Percentiles rank a stretch among this genome's conserved stretches.
Conservation (phyloP, 2,329 filamentous ascomycete genomes). For the Sarocladium kiliense region DNA sequence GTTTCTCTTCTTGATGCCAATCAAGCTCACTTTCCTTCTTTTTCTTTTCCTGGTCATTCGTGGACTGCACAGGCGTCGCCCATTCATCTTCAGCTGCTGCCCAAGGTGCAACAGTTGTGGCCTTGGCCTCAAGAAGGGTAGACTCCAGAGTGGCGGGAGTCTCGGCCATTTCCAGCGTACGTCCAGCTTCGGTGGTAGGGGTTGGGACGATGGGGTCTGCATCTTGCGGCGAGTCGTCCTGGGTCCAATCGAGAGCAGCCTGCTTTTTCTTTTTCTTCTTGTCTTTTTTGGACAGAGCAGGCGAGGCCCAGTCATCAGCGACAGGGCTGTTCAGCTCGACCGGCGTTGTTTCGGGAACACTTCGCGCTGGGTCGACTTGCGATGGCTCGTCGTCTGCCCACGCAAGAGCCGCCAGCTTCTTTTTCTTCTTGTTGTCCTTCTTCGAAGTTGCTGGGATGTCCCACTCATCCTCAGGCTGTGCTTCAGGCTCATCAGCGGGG, state of each 20-base stretch:
- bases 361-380: conserved; percentile 11
- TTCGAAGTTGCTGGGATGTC: conserved; percentile 13
- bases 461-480: neutral
- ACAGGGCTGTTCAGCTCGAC: neutral
- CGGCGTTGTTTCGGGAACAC: neutral
- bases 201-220: neutral
- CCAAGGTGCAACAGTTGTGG: too few species aligned
- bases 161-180: too few species aligned
- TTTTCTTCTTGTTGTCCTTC: conserved; percentile 28
- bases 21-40: too few species aligned
- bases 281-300: conserved; percentile 26
- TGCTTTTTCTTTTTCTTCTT: conserved; percentile 30
- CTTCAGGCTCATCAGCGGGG: neutral
- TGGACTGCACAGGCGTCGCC: too few species aligned
- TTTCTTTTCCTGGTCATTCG: too few species aligned
- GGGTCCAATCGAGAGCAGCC: conserved; percentile 16
- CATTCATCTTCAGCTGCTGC: too few species aligned
- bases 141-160: too few species aligned
- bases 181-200: neutral
- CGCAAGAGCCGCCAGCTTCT: conserved; percentile 22
- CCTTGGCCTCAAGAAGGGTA: too few species aligned
- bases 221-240: conserved; percentile 14
- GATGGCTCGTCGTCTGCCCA: conserved; percentile 13
- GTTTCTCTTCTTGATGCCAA: neutral
- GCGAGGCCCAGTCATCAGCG: neutral